Evolutionary conservation across 176 grass and related monocot genomes (phyloP), one percentile per base, ranked within the genome.

Genomic region (Eleusine coracana): DNA sequence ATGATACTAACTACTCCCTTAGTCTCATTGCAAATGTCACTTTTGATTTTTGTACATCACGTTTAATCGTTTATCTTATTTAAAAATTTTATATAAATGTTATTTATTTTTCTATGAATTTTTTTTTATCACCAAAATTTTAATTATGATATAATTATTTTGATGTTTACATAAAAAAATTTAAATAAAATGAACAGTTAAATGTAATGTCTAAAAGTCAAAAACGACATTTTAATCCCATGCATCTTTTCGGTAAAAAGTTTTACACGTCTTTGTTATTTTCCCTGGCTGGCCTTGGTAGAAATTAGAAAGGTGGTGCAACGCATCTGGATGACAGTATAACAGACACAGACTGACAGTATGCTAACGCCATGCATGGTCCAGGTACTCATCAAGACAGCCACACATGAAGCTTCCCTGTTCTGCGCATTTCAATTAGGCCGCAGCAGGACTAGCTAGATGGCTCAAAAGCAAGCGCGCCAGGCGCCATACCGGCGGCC

Each of bases 381-480:
- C 60, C 61, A 75, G 13, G 34, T 18, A 21, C 44, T 46, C 44
- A 46, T 56, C 52, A 56, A 56, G 52, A 56, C 17, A 51, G 49
- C 52, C 6, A 21, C 21, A 59, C 31, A 64, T 28, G 83, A 50
- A 85, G 67, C 54, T 71, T 85, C 80, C 73, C 20, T 63, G 34
- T 66, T 86, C 69, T 20, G 70, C 27, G 74, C 45, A 68, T 68
- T 75, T 75, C 68, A 78, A 73, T 36, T 73, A 86, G 76, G 68
- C 56, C 44, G 67, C 40, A 23, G 67, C 40, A 23, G 60, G 25
- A 3, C 60, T 29, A 5, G 66, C 20, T 45, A 13, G 5, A 39
- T 23, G 13, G 52, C 59, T 60, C n/a, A 56, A 69, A 58, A 80
- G 50, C 66, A 36, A 4, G 56, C 72, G 49, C 23, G 16, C 36